Conservation (phyloP, 106 monocot genomes). For the Dendrobium nobile region DNA sequence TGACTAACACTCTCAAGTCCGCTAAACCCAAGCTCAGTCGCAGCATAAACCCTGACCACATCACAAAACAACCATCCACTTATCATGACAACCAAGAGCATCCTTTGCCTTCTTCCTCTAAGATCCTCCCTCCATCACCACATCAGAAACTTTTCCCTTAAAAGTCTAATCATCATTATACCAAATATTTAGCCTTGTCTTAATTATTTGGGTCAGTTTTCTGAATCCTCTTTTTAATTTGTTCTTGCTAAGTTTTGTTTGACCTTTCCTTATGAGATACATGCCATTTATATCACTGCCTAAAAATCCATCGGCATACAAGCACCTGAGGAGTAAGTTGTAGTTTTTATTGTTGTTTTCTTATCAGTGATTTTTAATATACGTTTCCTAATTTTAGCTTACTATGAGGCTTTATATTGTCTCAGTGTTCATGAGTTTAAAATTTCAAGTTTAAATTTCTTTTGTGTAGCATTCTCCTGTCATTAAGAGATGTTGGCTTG, state of each 20-base stretch:
- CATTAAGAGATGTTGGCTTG: slow-evolving; percentile 13
- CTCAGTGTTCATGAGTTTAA: background rate
- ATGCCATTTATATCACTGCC: background rate
- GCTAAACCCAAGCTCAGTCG: too few relatives aligned
- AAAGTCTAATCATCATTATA: background rate
- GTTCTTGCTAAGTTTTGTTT: background rate
- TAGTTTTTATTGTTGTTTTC: background rate
- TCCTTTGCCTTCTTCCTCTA: too few relatives aligned
- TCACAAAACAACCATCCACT: too few relatives aligned
- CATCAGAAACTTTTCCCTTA: background rate
- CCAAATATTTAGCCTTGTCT: background rate
- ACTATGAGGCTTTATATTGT: background rate
- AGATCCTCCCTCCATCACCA: too few relatives aligned
- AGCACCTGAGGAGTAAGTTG: too few relatives aligned
- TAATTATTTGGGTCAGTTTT: background rate
- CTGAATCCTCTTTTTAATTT: background rate
- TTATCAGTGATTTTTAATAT: background rate
- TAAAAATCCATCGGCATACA: background rate
- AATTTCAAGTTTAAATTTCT: background rate
- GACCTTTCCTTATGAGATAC: background rate
- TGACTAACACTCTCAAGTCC: too few relatives aligned
- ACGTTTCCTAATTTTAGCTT: background rate
- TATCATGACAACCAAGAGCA: too few relatives aligned
- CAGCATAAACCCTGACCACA: too few relatives aligned
- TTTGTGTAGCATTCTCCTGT: slow-evolving; percentile 2